Evolutionary conservation across 768 basidiomycete genomes (phyloP).

Genomic region (Amanita subjunquillea): DNA sequence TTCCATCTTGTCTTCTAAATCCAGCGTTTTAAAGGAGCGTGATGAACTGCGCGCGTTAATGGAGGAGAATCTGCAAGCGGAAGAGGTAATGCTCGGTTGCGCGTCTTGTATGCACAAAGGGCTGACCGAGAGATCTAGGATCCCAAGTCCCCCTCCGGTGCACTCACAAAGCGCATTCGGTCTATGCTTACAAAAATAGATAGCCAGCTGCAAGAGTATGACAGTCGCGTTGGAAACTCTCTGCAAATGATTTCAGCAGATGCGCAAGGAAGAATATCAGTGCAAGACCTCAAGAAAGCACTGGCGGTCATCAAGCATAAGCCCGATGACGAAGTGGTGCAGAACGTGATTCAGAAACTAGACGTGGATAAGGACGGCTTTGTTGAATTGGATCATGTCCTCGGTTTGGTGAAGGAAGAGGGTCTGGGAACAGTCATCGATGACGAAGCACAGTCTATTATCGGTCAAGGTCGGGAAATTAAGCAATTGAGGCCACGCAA

Average conservation of each 20-base stretch:
- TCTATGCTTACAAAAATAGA: slow-evolving; percentile 96
- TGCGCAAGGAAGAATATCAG: slow-evolving; percentile 80
- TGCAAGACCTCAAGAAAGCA: slow-evolving; percentile 83
- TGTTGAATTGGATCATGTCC: slow-evolving; percentile 90
- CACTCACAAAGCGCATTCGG: slow-evolving; percentile 92
- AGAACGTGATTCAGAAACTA: slow-evolving; percentile 82
- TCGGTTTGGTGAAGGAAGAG: slow-evolving; percentile 81
- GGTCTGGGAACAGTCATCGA: slow-evolving; percentile 81
- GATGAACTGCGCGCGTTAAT: slow-evolving; percentile 86
- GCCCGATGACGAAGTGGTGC: slow-evolving; percentile 83
- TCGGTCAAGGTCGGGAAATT: slow-evolving; percentile 77
- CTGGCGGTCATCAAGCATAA: slow-evolving; percentile 88
- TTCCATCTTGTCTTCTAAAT: slow-evolving; percentile 84
- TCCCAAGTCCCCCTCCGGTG: slow-evolving; percentile 71
- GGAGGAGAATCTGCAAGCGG: slow-evolving; percentile 86
- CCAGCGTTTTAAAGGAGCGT: slow-evolving; percentile 91
- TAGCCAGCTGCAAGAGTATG: slow-evolving; percentile 84
- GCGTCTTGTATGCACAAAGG: neutral
- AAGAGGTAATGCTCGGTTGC: slow-evolving; percentile 45
- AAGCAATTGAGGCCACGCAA: slow-evolving; percentile 79
- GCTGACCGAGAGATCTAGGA: slow-evolving; percentile 30
- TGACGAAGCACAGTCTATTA: slow-evolving; percentile 72
- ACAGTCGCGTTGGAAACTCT: slow-evolving; percentile 74
- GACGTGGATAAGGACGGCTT: slow-evolving; percentile 95
- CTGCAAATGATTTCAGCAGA: slow-evolving; percentile 82